Conservation (phyloP, 768 basidiomycete species). For the Boletellus ananas region DNA sequence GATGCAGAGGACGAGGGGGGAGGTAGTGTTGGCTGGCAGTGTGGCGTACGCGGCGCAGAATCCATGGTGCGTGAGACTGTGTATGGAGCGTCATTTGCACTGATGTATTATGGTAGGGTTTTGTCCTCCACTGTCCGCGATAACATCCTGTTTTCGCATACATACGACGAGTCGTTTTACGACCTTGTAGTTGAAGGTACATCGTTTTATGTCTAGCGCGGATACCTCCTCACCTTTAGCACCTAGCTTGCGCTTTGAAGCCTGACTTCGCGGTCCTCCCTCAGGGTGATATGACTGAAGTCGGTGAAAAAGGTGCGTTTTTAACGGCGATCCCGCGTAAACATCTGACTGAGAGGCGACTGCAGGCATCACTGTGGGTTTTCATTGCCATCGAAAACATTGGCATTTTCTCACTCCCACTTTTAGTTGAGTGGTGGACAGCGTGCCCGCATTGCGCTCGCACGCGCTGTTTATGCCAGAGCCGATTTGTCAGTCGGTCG, state of each 20-base stretch:
- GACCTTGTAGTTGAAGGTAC: constrained; percentile 75
- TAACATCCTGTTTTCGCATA: constrained; percentile 90
- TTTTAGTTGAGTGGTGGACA: constrained; percentile 76
- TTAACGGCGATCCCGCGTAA: not conserved
- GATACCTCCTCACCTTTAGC: not conserved
- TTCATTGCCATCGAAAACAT: not conserved
- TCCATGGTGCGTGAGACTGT: constrained; percentile 56
- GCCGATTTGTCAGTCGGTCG: no score
- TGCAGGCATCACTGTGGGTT: constrained; percentile 52
- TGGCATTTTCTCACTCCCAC: constrained; percentile 11
- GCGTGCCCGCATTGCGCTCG: constrained; percentile 77
- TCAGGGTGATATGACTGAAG: constrained; percentile 80
- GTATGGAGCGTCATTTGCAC: not conserved
- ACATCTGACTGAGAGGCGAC: not conserved
- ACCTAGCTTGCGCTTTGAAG: constrained; percentile 74
- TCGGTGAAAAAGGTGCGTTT: constrained; percentile 73
- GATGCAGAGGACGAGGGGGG: constrained; percentile 74
- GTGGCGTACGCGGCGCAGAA: constrained; percentile 85
- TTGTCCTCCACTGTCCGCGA: constrained; percentile 82
- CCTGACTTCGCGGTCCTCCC: constrained; percentile 77
- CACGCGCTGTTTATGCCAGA: constrained; percentile 86
- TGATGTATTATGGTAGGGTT: constrained; percentile 46
- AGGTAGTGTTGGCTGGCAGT: constrained; percentile 62
- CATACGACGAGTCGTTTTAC: constrained; percentile 83
- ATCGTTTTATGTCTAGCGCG: not conserved